Base-by-base conservation (phyloP, 129 eudicot genomes). In the Sambucus nigra region DNA sequence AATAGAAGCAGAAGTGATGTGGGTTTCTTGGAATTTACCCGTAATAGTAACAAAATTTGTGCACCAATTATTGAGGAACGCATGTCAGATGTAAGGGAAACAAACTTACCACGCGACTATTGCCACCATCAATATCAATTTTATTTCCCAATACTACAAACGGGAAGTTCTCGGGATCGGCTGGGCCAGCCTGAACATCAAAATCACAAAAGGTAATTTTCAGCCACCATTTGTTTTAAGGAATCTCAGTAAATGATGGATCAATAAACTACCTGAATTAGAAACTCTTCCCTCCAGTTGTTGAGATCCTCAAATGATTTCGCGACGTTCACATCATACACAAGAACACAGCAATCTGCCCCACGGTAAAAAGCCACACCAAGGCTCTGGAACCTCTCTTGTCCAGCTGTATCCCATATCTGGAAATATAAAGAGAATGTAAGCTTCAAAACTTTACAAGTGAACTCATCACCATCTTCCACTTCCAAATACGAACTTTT, bases 361-460 rank as follows among this genome's bases (percentile, higher is more conserved):
- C 88, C 88, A 27, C 88, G 74, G 54, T 81, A 81, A 60, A 76
- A 81, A 22, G 83, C 83, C 53, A 73, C 83, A 33, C 88, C 88
- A 62, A 81, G 88, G 62, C 88, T 81, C 51, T 81, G 89, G 64
- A 81, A 81, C 68, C 89, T 73, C 57, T 81, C 89, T 55, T 81
- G 89, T 27, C 89, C 89, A 41, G 89, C 89, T 47, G 84, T 81
- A 35, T 81, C 89, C 89, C 89, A 81, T 58, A 81, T 81, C 89
- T 81, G 48, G 3, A 27, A 50, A 40, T 51, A 13, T 28, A 17
- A 0, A 16, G 19, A 42, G 8, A 35, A 35, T 35, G 8, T 35
- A 35, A 35, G 2, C 50, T 22, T 38, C 48, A 18, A 11, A 24
- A 23, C 17, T 21, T 9, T 14, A 7, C 15, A 56, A 12, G 35